A percentile compares a stretch with the other conserved stretches of the same genome.
Conservation (phyloP, 148 eudicot genomes). For the Dianthus caryophyllus region DNA sequence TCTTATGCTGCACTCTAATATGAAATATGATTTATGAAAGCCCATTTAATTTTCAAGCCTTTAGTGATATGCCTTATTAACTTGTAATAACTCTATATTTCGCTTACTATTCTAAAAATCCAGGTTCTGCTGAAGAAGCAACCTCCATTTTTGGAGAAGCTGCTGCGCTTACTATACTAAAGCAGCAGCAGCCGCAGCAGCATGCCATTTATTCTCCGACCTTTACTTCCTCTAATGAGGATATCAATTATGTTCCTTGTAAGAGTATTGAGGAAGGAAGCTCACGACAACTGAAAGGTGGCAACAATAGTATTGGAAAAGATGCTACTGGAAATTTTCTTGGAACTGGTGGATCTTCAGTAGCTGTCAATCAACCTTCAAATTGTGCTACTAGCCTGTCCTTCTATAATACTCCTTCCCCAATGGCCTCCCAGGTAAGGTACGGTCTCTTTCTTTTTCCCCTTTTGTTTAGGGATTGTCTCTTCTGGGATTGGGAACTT, state of each 20-base stretch:
- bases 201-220: conserved; percentile 40
- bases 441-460: conserved; percentile 26
- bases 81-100: background rate
- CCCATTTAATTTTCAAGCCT: background rate
- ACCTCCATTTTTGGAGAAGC: conserved; percentile 69
- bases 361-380: conserved; percentile 42
- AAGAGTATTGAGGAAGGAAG: conserved; percentile 56
- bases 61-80: background rate
- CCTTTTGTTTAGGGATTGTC: conserved; percentile 6
- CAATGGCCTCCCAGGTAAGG: conserved; percentile 80
- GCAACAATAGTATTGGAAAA: conserved; percentile 38
- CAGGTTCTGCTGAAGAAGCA: conserved; percentile 93
- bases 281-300: conserved; percentile 56
- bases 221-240: conserved; percentile 44
- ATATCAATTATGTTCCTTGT: conserved; percentile 37
- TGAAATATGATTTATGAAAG: background rate
- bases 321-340: conserved; percentile 61
- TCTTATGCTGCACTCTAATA: background rate
- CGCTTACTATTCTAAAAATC: conserved; percentile 19
- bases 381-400: conserved; percentile 61
- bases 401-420: conserved; percentile 88
- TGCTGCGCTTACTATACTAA: conserved; percentile 66
- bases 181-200: conserved; percentile 43
- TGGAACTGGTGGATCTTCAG: conserved; percentile 48
- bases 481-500: background rate